These are phyloP conservation scores for Chrysoporthe deuterocubensis DNA, from an alignment of 2,329 filamentous ascomycete species.

Conservation along the genomic window DNA sequence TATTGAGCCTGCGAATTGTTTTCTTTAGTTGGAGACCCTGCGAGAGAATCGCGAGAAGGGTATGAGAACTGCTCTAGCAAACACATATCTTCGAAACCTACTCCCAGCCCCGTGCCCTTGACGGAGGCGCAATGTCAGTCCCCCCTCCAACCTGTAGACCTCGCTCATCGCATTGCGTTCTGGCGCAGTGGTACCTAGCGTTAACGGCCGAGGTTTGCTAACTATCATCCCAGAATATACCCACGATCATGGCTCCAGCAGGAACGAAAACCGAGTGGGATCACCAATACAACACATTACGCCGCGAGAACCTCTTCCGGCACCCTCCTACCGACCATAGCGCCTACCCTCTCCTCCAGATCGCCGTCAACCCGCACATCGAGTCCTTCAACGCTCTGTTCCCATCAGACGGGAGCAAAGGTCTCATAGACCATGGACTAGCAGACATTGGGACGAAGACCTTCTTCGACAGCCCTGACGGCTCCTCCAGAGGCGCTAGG, in stretches of 20 bases:
- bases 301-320: constrained; percentile 85
- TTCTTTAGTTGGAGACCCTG: background rate
- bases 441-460: constrained; percentile 89
- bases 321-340: constrained; percentile 86
- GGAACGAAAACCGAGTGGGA: constrained; percentile 76
- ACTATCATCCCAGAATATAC: background rate
- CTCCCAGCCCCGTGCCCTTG: background rate
- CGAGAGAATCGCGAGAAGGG: background rate
- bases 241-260: constrained; percentile 53
- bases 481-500: constrained; percentile 59
- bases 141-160: background rate
- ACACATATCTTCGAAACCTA: background rate
- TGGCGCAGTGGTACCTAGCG: background rate
- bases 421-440: constrained; percentile 71
- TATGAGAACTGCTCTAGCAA: background rate
- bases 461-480: constrained; percentile 81
- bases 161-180: background rate
- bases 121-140: constrained; percentile 3
- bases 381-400: constrained; percentile 95
- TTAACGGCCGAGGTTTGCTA: background rate
- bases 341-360: constrained; percentile 84
- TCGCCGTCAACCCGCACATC: constrained; percentile 88
- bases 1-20: background rate
- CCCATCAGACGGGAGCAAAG: constrained; percentile 63
- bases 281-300: constrained; percentile 81